phyloP scores from a whole-genome alignment of 164 flowering plant species.

The Macadamia integrifolia region DNA sequence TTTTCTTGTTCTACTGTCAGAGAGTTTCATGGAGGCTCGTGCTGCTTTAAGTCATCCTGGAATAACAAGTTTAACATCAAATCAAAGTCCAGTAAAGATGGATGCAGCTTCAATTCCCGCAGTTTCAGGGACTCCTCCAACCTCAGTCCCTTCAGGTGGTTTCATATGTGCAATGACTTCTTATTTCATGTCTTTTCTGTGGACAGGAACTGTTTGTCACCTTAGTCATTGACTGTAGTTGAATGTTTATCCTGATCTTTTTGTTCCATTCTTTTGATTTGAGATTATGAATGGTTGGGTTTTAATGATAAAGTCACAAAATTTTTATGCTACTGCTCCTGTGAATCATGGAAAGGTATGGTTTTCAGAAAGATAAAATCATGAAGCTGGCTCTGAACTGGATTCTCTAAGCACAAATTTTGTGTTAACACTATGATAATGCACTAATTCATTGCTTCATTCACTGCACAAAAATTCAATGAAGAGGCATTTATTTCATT shows the following conservation, averaged over 20 bases:
- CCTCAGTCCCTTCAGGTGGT: conserved; percentile 65
- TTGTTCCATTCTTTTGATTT: neutral
- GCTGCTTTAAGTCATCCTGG: conserved; percentile 72
- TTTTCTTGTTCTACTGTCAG: conserved; percentile 74
- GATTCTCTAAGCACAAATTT: no score
- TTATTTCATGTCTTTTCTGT: neutral
- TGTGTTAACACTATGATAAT: no score
- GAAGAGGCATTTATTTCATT: no score
- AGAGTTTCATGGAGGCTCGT: conserved; percentile 84
- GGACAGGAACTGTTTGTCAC: neutral
- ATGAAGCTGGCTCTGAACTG: no score
- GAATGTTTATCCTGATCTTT: neutral
- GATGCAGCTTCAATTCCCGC: conserved; percentile 49
- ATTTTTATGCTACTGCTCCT: no score
- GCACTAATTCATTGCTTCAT: no score
- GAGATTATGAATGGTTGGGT: neutral
- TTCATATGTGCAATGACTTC: neutral
- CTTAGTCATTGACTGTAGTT: neutral
- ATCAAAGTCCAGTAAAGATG: conserved; percentile 63
- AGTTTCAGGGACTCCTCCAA: conserved; percentile 53
- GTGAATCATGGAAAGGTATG: no score
- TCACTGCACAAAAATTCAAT: no score
- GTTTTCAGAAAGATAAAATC: no score
- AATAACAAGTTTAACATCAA: conserved; percentile 41
- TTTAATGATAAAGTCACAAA: no score